phyloP scores from a whole-genome alignment of 2,329 filamentous ascomycete species.

The Colletotrichum incanum region DNA sequence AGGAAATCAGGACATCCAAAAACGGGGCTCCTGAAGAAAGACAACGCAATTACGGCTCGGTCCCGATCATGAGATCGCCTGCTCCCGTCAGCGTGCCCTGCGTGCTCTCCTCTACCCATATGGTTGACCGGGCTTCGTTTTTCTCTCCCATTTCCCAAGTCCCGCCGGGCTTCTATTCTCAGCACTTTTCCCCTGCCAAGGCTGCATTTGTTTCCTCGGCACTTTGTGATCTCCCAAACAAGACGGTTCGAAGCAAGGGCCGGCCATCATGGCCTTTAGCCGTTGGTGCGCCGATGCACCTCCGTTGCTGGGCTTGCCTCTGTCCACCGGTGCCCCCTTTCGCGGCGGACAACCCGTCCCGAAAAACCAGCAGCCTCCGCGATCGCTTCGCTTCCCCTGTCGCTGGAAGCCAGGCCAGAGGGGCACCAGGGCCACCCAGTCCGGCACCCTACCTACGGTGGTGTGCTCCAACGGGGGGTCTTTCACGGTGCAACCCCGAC shows the following conservation, averaged over 20 bases:
- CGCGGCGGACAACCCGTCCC: neutral
- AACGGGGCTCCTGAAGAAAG: neutral
- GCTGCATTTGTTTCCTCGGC: slow-evolving; percentile 35
- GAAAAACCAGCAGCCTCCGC: slow-evolving; percentile 11
- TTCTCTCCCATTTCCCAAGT: slow-evolving; percentile 31
- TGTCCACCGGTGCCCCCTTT: slow-evolving; percentile 21
- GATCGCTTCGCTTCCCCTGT: slow-evolving; percentile 4
- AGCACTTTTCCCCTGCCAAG: neutral
- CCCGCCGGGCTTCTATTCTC: slow-evolving; percentile 21
- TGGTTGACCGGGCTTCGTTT: slow-evolving; percentile 2
- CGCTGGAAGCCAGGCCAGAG: slow-evolving; percentile 5
- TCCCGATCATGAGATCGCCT: slow-evolving; percentile 33
- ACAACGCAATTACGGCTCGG: slow-evolving; percentile 27
- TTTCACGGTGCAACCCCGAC: slow-evolving; percentile 42
- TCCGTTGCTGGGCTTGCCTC: slow-evolving; percentile 26
- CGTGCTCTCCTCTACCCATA: slow-evolving; percentile 16
- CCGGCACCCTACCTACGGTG: slow-evolving; percentile 8
- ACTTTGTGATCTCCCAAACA: slow-evolving; percentile 24
- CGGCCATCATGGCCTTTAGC: neutral
- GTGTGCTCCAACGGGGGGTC: slow-evolving; percentile 11
- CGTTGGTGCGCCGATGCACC: slow-evolving; percentile 23
- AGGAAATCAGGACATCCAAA: slow-evolving; percentile 29
- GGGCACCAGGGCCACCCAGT: slow-evolving; percentile 18
- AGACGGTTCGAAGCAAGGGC: slow-evolving; percentile 6
- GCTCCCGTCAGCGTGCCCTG: slow-evolving; percentile 22